A percentile compares a stretch with the other conserved stretches of the same genome.
These are phyloP conservation scores for Fagopyrum homotropicum DNA, from an alignment of 148 eudicot species.

Conservation along the genomic window DNA sequence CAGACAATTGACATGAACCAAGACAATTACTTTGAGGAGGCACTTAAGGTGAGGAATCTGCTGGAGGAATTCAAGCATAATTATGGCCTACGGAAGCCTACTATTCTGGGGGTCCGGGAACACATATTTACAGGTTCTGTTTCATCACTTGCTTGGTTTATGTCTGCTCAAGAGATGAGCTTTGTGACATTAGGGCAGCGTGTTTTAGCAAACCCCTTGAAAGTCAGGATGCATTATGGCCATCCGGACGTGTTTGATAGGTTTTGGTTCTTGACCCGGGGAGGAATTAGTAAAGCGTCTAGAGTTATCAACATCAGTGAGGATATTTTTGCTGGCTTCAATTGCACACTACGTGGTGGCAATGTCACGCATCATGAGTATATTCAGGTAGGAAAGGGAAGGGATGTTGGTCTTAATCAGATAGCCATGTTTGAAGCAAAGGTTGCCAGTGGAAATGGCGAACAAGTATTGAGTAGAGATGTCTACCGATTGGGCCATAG, in stretches of 20 bases:
- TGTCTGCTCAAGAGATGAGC: constrained; percentile 91
- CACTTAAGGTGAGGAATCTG: constrained; percentile 83
- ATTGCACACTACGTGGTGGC: constrained; percentile 84
- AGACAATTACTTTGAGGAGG: constrained; percentile 93
- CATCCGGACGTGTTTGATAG: constrained; percentile 95
- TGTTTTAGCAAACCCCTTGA: constrained; percentile 87
- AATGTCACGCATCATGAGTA: constrained; percentile 92
- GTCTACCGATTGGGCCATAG: constrained; percentile 88
- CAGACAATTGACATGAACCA: constrained; percentile 99
- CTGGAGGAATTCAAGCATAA: constrained; percentile 62
- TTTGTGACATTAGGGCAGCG: constrained; percentile 96
- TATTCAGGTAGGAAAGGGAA: constrained; percentile 91
- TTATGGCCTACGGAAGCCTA: constrained; percentile 85
- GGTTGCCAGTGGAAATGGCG: constrained; percentile 91
- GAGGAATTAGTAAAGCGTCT: constrained; percentile 91
- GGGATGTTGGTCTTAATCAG: constrained; percentile 92
- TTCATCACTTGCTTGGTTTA: constrained; percentile 92
- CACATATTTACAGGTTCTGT: constrained; percentile 90
- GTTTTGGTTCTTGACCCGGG: constrained; percentile 89
- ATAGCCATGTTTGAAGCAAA: constrained; percentile 92
- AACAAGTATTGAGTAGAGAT: constrained; percentile 83
- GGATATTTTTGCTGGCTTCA: constrained; percentile 94
- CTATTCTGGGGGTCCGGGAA: constrained; percentile 86
- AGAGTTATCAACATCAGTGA: constrained; percentile 87
- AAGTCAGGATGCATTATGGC: constrained; percentile 91